These are phyloP conservation scores for Mycena albidolilacea DNA, from an alignment of 768 basidiomycete species.

Conservation along the genomic window DNA sequence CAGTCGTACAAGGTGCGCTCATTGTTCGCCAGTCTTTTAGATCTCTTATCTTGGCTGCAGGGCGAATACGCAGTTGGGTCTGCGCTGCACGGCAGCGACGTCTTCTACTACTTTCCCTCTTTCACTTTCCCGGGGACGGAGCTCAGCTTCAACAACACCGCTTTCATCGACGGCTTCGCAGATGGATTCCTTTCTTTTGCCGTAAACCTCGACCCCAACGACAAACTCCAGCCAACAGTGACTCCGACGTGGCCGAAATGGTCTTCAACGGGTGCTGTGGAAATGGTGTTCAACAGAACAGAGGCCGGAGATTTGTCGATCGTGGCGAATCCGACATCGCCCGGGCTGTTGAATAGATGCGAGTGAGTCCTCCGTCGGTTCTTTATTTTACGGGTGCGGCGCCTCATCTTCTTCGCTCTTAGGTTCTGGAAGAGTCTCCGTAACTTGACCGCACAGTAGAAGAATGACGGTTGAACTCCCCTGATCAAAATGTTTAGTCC, in stretches of 20 bases:
- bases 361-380: too few species aligned
- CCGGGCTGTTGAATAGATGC: too few species aligned
- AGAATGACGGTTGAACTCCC: too few species aligned
- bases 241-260: constrained; percentile 33
- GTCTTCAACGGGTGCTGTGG: constrained; percentile 19
- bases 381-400: too few species aligned
- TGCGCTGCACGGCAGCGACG: too few species aligned
- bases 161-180: constrained; percentile 46
- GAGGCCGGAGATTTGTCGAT: too few species aligned
- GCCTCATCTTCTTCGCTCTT: too few species aligned
- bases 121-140: too few species aligned
- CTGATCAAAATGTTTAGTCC: too few species aligned
- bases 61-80: constrained; percentile 40
- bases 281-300: constrained; percentile 41
- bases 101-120: too few species aligned
- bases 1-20: constrained; percentile 12
- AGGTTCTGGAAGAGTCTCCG: background rate
- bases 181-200: constrained; percentile 45
- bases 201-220: constrained; percentile 41
- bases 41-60: background rate
- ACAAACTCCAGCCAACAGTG: constrained; percentile 32
- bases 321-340: too few species aligned
- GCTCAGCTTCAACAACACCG: constrained; percentile 40
- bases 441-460: background rate
- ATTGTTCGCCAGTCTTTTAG: background rate